Evolutionary conservation across 164 flowering plant genomes (phyloP).

Genomic region (Pachysandra terminalis): DNA sequence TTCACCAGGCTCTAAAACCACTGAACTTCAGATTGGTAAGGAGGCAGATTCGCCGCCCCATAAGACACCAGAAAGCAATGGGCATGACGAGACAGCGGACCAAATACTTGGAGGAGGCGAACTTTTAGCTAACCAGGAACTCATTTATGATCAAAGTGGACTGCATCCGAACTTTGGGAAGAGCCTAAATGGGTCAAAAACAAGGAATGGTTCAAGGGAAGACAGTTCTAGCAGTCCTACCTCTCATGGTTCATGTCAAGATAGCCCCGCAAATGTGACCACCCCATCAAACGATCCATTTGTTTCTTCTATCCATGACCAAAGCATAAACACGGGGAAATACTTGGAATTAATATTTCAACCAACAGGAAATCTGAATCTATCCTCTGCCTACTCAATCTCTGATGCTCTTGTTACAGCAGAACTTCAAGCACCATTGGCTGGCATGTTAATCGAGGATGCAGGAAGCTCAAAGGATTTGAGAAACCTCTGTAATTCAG

Average conservation of each 20-base stretch:
- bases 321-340: constrained; percentile 13
- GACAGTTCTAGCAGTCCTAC: constrained; percentile 68
- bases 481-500: constrained; percentile 53
- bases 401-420: constrained; percentile 32
- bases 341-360: constrained; percentile 28
- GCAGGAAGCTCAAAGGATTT: constrained; percentile 87
- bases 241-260: constrained; percentile 77
- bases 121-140: constrained; percentile 25
- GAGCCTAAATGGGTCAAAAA: constrained; percentile 30
- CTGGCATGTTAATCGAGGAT: constrained; percentile 68
- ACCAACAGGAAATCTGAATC: constrained; percentile 28
- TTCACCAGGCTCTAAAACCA: constrained; percentile 31
- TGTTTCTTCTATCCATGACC: constrained; percentile 29
- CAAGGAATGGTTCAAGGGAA: constrained; percentile 63
- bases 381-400: constrained; percentile 30
- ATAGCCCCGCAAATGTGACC: constrained; percentile 50
- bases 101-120: constrained; percentile 18
- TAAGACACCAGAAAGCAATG: constrained; percentile 29
- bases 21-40: constrained; percentile 28
- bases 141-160: no score
- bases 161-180: constrained; percentile 21
- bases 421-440: constrained; percentile 39
- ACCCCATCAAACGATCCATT: constrained; percentile 30
- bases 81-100: constrained; percentile 25
- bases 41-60: constrained; percentile 22